phyloP scores from a whole-genome alignment of 768 basidiomycete genomes.

The Gloeophyllum trabeum region DNA sequence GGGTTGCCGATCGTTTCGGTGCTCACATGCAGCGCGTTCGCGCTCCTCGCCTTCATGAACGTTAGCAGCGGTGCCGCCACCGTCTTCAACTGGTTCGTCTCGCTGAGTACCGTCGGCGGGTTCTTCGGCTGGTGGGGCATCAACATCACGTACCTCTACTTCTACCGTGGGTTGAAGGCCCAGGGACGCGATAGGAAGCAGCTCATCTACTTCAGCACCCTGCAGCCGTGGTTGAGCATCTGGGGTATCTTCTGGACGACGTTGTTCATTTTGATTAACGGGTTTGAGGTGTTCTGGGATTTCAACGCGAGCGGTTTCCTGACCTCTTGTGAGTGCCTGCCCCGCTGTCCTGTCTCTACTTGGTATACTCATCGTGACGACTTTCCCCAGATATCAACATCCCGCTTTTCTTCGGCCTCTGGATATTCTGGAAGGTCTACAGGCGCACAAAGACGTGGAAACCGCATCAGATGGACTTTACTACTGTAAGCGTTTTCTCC shows the following conservation, averaged over 20 bases:
- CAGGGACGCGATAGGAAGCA: constrained; percentile 55
- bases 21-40: constrained; percentile 23
- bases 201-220: constrained; percentile 47
- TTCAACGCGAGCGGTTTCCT: constrained; percentile 46
- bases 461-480: constrained; percentile 58
- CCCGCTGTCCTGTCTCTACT: background rate
- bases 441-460: constrained; percentile 36
- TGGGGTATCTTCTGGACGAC: constrained; percentile 61
- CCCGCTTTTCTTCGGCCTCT: constrained; percentile 35
- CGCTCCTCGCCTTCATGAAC: constrained; percentile 52
- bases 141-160: constrained; percentile 63
- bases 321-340: constrained; percentile 25
- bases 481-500: constrained; percentile 32
- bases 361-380: constrained; percentile 3
- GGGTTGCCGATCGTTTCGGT: constrained; percentile 39
- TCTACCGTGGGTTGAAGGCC: constrained; percentile 49
- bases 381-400: constrained; percentile 26
- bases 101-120: constrained; percentile 54
- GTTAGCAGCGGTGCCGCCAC: constrained; percentile 41
- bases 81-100: constrained; percentile 61
- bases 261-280: constrained; percentile 48
- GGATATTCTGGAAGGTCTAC: constrained; percentile 30
- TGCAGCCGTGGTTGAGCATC: constrained; percentile 60
- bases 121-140: constrained; percentile 61
- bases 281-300: constrained; percentile 49